Base-by-base conservation (phyloP, 768 basidiomycete species). In the Gelatoporia subvermispora region DNA sequence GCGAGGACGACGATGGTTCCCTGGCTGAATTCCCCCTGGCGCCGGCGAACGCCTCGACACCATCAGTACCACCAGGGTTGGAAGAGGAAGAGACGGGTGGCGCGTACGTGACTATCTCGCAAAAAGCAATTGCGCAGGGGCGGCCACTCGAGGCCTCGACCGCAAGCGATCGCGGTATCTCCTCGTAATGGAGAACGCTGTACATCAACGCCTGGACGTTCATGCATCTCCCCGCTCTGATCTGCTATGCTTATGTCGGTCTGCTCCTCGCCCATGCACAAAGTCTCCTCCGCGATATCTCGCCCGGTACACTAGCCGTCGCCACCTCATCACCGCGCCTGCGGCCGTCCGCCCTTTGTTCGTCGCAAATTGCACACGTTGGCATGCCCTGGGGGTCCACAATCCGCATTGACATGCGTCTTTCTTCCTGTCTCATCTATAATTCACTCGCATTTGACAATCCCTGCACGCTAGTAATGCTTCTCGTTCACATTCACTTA, bases 31-130 rank as follows among this genome's bases (percentile, higher is more conserved):
- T 49, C 74, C 49, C 53, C 65, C 65, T 37, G 37, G 50, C 57
- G 53, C 41, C 51, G 23, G 45, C 56, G 35, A 55, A 48, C 45
- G 43, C 56, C 23, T 56, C 62, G 35, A 59, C 58, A 34, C 83
- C 84, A 22, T 68, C 79, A 15, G 76, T 82, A 16, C 88, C 88
- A 7, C 88, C 89, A 22, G 88, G 88, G 50, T 69, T 89, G 34
- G 66, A 67, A 8, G 67, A 75, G 13, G 87, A 90, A 57, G 89
- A 90, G 66, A 72, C 78, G 37, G 90, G 90, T 50, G 84, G 90
- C 43, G 86, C 90, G 15, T 92, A 93, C 61, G 82, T 92, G 59
- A 93, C 91, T 15, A 73, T 93, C 45, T 92, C 90, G 36, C 85
- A 87, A 56, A 81, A 81, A 60, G 90, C 81, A 82, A 81, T 61